Evolutionary conservation across 2,329 filamentous ascomycete genomes (phyloP).

Genomic region (Myrmaecium sp.): DNA sequence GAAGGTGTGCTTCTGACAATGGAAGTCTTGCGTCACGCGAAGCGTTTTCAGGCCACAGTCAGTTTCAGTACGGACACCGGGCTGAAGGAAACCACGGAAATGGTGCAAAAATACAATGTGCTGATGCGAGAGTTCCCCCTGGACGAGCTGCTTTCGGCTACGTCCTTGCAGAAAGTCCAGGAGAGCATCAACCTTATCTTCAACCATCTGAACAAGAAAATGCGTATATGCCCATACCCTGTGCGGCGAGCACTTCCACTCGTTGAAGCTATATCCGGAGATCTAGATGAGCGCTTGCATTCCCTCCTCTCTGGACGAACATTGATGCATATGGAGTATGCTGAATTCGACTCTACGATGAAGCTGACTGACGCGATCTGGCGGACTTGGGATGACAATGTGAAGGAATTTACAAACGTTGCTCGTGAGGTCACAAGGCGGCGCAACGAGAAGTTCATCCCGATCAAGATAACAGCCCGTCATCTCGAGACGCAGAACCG

Average conservation of each 20-base stretch:
- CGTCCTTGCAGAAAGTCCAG: conserved; percentile 71
- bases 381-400: conserved; percentile 81
- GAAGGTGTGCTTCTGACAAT: conserved; percentile 82
- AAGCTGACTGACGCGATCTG: conserved; percentile 71
- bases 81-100: conserved; percentile 86
- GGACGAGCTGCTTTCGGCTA: conserved; percentile 84
- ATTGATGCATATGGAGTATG: conserved; percentile 81
- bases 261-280: conserved; percentile 92
- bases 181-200: conserved; percentile 86
- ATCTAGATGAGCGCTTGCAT: conserved; percentile 76
- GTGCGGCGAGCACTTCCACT: conserved; percentile 79
- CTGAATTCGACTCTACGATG: conserved; percentile 78
- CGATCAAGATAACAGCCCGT: conserved; percentile 83
- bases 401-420: conserved; percentile 96
- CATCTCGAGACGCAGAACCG: conserved; percentile 81
- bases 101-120: conserved; percentile 96
- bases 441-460: conserved; percentile 94
- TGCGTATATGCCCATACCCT: conserved; percentile 90
- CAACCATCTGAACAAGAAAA: conserved; percentile 88
- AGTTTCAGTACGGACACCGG: conserved; percentile 95
- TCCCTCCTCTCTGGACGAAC: conserved; percentile 70
- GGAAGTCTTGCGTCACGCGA: conserved; percentile 89
- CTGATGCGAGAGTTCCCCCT: conserved; percentile 96
- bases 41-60: conserved; percentile 92
- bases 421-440: conserved; percentile 87